A percentile compares a stretch with the other conserved stretches of the same genome.
phyloP scores from a whole-genome alignment of 106 monocot species.

The Iris macrosiphon region DNA sequence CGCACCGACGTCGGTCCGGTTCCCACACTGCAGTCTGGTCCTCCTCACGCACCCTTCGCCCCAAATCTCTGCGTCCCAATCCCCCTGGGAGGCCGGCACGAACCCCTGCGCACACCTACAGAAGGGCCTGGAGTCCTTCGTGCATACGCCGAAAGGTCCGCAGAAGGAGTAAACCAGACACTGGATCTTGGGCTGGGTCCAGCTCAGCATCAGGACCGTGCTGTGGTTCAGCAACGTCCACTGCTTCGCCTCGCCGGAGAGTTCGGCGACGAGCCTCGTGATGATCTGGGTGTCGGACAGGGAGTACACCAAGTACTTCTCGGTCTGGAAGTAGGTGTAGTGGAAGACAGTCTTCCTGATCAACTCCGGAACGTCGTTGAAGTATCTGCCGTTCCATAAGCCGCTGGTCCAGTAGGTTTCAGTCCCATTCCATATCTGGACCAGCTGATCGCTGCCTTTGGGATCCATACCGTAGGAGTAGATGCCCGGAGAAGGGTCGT shows the following conservation, averaged over 20 bases:
- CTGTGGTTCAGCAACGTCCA: conserved; percentile 7
- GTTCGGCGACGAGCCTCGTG: conserved; percentile 14
- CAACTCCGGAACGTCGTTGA: conserved; percentile 15
- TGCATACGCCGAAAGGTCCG: conserved; percentile 20
- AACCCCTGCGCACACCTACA: conserved; percentile 16
- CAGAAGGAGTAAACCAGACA: conserved; percentile 23
- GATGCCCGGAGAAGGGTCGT: conserved; percentile 35
- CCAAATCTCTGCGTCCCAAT: conserved; percentile 5
- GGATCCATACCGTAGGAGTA: conserved; percentile 34
- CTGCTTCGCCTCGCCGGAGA: conserved; percentile 4
- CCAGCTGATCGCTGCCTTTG: conserved; percentile 22
- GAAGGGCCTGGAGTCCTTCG: neutral
- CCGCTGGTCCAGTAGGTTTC: conserved; percentile 41
- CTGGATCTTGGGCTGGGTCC: conserved; percentile 11
- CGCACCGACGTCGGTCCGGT: too few species aligned
- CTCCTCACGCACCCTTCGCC: too few species aligned
- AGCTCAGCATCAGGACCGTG: conserved; percentile 10
- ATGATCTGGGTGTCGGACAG: neutral
- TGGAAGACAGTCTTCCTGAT: conserved; percentile 4
- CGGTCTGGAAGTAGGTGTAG: conserved; percentile 6
- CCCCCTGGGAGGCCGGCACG: conserved; percentile 5
- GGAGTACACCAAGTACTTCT: conserved; percentile 5
- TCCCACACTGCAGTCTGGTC: neutral
- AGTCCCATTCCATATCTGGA: conserved; percentile 33
- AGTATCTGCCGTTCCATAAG: conserved; percentile 34